Base-by-base conservation (phyloP, 1,284 basidiomycete genomes). In the Veloboletus limbatus region DNA sequence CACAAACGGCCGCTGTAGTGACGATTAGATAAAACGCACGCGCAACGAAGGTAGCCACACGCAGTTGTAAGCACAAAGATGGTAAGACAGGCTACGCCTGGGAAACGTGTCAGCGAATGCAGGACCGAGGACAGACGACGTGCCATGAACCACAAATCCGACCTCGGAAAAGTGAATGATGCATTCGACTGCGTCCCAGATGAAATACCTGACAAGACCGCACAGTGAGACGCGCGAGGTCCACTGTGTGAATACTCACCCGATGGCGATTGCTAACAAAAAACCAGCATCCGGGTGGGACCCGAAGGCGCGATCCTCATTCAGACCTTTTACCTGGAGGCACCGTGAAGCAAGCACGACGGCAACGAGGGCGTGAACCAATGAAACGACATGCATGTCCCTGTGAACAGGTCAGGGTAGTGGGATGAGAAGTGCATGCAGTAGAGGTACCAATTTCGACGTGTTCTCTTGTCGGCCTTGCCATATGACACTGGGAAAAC, bases 61-160 rank as follows among this genome's bases (percentile, higher is more conserved):
- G 85, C 84, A 61, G 79, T 86, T 13, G 73, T 74, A 57, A 82
- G 68, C 26, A 69, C 55, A 60, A 82, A 89, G 24, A 85, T 77
- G 17, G 68, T 47, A 11, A 80, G 67, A 57, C 86, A 89, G 1
- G 75, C 71, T 2, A 80, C 43, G 26, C 76, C 82, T 85, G 46
- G 4, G 20, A 44, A 24, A 26, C 30, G 24, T 10, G 22, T 54
- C 27, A 50, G 43, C 16, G 35, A 18, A 26, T 16, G 28, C 6
- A 22, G 14, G 20, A 13, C 2, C 6, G 16, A 22, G 9, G 16
- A 28, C 7, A 17, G 20, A 39, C 9, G 44, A 45, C 59, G 43
- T 48, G 72, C 87, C 87, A 56, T 90, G 87, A 24, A 81, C 52
- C 6, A 87, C 76, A 53, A 88, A 88, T 3, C 83, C 78, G 26